These are phyloP conservation scores for Carallia pectinifolia DNA, from an alignment of 345 rosid genomes.

Conservation along the genomic window DNA sequence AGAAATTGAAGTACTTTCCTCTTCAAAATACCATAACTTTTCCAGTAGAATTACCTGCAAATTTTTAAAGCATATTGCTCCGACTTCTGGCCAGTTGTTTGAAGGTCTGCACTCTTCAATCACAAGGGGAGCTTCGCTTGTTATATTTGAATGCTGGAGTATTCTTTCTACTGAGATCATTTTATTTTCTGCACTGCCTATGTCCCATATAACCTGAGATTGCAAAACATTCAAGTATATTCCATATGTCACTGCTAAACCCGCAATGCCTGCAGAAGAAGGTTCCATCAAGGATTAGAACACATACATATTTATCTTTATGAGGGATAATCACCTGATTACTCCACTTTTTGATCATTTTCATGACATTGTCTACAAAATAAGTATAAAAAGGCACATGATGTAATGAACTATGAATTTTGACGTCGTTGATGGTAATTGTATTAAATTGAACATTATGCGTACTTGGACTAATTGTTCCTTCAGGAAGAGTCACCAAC, in stretches of 20 bases:
- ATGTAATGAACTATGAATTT: not conserved
- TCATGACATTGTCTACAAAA: not conserved
- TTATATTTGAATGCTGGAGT: conserved; percentile 73
- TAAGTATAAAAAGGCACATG: not conserved
- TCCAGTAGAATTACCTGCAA: conserved; percentile 50
- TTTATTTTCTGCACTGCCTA: conserved; percentile 87
- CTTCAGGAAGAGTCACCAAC: conserved; percentile 89
- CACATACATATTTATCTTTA: not conserved
- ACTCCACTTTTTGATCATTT: not conserved
- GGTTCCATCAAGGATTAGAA: conserved; percentile 2
- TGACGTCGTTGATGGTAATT: not conserved
- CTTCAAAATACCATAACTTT: not conserved
- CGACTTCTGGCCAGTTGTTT: conserved; percentile 79
- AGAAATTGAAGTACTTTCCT: not conserved
- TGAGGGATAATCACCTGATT: not conserved
- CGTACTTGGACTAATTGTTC: conserved; percentile 92
- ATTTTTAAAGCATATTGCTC: conserved; percentile 68
- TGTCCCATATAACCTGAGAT: conserved; percentile 84
- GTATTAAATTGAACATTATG: conserved; percentile 3
- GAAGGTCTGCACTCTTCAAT: conserved; percentile 59
- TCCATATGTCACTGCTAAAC: conserved; percentile 88
- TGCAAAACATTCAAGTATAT: conserved; percentile 81
- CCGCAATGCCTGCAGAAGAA: conserved; percentile 72
- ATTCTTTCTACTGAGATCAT: conserved; percentile 93
- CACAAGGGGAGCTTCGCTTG: conserved; percentile 70